A percentile compares a stretch with the other conserved stretches of the same genome.
These are phyloP conservation scores for Euclidium syriacum DNA, from an alignment of 345 rosid species.

Conservation along the genomic window DNA sequence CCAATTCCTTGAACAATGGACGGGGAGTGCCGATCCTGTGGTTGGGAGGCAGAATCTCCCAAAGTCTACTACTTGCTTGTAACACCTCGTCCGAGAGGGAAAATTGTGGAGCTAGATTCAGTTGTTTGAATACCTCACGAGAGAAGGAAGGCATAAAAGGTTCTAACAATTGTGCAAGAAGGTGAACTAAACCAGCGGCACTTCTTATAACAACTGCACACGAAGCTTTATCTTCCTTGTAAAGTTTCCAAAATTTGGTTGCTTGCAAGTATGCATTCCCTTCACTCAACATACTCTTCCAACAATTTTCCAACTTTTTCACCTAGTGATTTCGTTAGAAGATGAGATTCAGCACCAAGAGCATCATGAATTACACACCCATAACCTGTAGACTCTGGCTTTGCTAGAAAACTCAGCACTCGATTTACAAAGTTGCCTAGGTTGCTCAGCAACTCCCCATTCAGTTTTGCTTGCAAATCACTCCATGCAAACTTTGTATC, in stretches of 20 bases:
- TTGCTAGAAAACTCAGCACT: slow-evolving; percentile 60
- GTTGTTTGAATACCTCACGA: slow-evolving; percentile 84
- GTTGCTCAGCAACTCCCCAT: slow-evolving; percentile 52
- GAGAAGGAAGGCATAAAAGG: slow-evolving; percentile 99
- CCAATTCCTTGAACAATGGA: slow-evolving; percentile 82
- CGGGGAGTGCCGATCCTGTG: slow-evolving; percentile 72
- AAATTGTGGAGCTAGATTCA: slow-evolving; percentile 58
- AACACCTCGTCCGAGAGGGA: slow-evolving; percentile 62
- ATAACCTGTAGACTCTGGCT: slow-evolving; percentile 73
- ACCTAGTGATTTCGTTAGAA: slow-evolving; percentile 43
- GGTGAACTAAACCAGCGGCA: slow-evolving; percentile 72
- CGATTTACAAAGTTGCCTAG: slow-evolving; percentile 65
- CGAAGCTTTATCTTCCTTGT: slow-evolving; percentile 63
- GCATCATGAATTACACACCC: slow-evolving; percentile 85
- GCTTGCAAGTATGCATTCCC: slow-evolving; percentile 58
- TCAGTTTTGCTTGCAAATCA: slow-evolving; percentile 65
- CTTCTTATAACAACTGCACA: slow-evolving; percentile 82
- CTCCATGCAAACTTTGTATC: slow-evolving; percentile 63
- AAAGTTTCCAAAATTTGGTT: slow-evolving; percentile 85
- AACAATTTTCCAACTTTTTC: slow-evolving; percentile 57
- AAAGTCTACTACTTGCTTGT: slow-evolving; percentile 57
- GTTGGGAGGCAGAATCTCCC: slow-evolving; percentile 72
- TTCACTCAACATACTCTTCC: slow-evolving; percentile 78
- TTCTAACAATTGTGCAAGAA: slow-evolving; percentile 80
- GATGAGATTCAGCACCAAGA: slow-evolving; percentile 55